Conservation (phyloP, 495 filamentous ascomycete genomes). For the Penicillium angulare region DNA sequence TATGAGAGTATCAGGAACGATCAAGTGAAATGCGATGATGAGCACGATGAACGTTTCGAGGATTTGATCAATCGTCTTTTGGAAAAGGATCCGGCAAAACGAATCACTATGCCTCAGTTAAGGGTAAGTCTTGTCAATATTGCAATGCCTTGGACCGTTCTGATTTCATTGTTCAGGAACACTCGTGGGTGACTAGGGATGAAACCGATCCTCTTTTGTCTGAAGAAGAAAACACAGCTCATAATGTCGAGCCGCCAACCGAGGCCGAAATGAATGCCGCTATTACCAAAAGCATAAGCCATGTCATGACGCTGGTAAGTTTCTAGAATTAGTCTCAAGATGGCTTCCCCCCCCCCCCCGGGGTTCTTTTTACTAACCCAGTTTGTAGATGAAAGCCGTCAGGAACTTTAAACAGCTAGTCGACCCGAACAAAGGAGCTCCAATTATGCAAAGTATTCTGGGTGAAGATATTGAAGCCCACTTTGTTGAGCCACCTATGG, state of each 20-base stretch:
- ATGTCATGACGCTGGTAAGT: conserved; percentile 79
- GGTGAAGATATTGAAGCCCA: conserved; percentile 49
- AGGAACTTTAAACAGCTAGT: conserved; percentile 74
- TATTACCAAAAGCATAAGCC: conserved; percentile 82
- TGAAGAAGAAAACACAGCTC: conserved; percentile 80
- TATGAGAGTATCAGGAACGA: conserved; percentile 84
- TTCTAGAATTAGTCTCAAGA: no score
- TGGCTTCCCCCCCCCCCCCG: no score
- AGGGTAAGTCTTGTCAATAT: no score
- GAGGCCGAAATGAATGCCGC: conserved; percentile 86
- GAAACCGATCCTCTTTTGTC: conserved; percentile 80
- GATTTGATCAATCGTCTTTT: conserved; percentile 68
- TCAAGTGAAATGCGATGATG: conserved; percentile 42
- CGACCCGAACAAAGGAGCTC: conserved; percentile 42
- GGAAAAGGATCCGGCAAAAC: conserved; percentile 72
- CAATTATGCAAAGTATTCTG: conserved; percentile 56
- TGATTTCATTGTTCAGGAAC: conserved; percentile 57
- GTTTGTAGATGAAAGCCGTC: conserved; percentile 81
- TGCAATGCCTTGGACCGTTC: no score
- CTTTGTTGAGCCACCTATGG: conserved; percentile 56
- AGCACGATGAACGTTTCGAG: conserved; percentile 56
- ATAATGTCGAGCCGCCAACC: conserved; percentile 76
- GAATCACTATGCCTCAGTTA: conserved; percentile 78
- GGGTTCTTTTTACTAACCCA: background rate
- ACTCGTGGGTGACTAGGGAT: conserved; percentile 88